Base-by-base conservation (phyloP, 345 rosid species). In the Excoecaria agallocha region DNA sequence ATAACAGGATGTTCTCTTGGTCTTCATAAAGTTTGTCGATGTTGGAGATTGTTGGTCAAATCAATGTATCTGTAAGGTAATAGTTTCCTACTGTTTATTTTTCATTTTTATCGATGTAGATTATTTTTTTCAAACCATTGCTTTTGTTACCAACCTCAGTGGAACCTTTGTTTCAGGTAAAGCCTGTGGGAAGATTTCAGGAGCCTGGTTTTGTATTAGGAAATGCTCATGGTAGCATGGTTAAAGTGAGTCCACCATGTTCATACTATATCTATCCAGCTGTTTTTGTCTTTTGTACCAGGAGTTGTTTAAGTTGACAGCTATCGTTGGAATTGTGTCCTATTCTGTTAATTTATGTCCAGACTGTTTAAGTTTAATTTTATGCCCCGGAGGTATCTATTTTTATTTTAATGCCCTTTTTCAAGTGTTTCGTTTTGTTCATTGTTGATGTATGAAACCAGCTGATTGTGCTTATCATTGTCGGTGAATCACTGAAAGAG, bases 21-120 rank as follows among this genome's bases (percentile, higher is more conserved):
- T 66, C 69, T 76, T 66, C 49, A 7, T 61, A 8, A 79, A 9
- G 45, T 67, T 20, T 49, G 43, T 41, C 41, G 43, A 52, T 50
- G 59, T 50, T 54, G 78, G 87, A 85, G 82, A 74, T 82, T 3
- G 54, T 77, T 76, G 81, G 78, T 65, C 5, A 50, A 56, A 49
- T 77, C 69, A 69, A 57, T 80, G 74, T 64, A 71, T 52, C 57
- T 20, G 11, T 51, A 24, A 82, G 89, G 87, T 85, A 87, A 63
- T 60, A 37, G 25, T 65, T 65, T 72, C 63, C 30, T 13, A 1
- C 10, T 43, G 49, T 72, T 58, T 37, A 19, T 24, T 35, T 45
- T 8, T 17, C 19, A 56, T 35, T 46, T 49, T 12, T 49, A 3
- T 12, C 43, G n/a, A 15, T n/a, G 19, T 15, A 15, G 9, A 3